These are phyloP conservation scores for Areca catechu DNA, from an alignment of 176 grass and related monocot genomes.

Conservation along the genomic window DNA sequence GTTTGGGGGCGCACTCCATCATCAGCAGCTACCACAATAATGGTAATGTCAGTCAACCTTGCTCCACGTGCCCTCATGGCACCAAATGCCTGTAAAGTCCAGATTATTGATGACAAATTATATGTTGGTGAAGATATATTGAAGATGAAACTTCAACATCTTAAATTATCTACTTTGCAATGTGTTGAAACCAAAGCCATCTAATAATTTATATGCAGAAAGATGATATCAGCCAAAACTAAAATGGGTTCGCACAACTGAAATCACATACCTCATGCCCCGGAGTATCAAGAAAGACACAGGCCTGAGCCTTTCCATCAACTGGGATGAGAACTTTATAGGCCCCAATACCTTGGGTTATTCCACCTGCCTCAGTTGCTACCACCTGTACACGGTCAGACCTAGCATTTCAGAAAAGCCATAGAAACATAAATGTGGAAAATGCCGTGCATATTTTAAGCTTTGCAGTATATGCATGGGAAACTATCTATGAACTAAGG, in stretches of 20 bases:
- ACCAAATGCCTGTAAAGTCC: constrained; percentile 70
- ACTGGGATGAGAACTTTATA: constrained; percentile 91
- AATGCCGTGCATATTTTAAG: background rate
- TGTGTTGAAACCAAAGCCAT: too few species aligned
- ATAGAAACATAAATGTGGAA: constrained; percentile 7
- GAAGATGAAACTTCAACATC: too few species aligned
- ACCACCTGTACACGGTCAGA: constrained; percentile 66
- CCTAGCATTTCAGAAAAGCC: background rate
- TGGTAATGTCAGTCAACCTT: constrained; percentile 79
- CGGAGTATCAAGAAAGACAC: constrained; percentile 96
- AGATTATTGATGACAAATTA: constrained; percentile 2
- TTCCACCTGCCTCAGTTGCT: constrained; percentile 93
- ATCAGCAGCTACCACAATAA: constrained; percentile 92
- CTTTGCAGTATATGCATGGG: too few species aligned
- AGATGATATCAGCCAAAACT: too few species aligned
- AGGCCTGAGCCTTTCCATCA: constrained; percentile 68
- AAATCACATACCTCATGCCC: constrained; percentile 69
- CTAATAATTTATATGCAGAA: too few species aligned
- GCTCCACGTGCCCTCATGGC: constrained; percentile 98
- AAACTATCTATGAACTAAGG: too few species aligned
- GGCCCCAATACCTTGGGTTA: constrained; percentile 96
- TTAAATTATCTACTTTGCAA: too few species aligned
- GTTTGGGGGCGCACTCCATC: constrained; percentile 94
- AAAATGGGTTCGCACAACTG: background rate
- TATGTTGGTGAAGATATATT: too few species aligned